Evolutionary conservation across 1,284 basidiomycete species (phyloP).

Genomic region (Coriolopsis trogii): DNA sequence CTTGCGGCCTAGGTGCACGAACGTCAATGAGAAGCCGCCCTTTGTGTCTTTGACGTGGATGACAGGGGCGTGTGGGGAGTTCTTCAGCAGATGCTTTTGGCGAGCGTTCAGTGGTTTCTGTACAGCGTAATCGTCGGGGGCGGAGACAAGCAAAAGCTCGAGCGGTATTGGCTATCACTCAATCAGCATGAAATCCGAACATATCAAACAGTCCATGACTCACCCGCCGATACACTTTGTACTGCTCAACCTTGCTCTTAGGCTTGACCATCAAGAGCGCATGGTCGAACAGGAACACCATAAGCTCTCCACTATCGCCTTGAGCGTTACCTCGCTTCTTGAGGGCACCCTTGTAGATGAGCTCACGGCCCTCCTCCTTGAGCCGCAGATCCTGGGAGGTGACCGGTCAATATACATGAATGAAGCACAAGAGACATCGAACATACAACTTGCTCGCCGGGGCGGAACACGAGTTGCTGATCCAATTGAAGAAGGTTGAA

Average conservation of each 20-base stretch:
- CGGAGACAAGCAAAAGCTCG: slow-evolving; percentile 87
- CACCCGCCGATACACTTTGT: slow-evolving; percentile 92
- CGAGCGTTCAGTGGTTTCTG: slow-evolving; percentile 27
- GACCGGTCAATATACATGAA: neutral
- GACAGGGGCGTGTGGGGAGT: slow-evolving; percentile 38
- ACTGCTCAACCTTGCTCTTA: slow-evolving; percentile 91
- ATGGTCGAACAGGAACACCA: slow-evolving; percentile 97
- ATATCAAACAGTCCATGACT: slow-evolving; percentile 32
- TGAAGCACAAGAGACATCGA: neutral
- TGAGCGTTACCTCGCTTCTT: slow-evolving; percentile 85
- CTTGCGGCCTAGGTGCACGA: slow-evolving; percentile 92
- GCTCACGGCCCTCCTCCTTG: slow-evolving; percentile 85
- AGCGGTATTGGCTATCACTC: slow-evolving; percentile 86
- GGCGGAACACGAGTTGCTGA: slow-evolving; percentile 85
- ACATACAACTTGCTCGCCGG: slow-evolving; percentile 82
- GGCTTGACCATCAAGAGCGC: slow-evolving; percentile 95
- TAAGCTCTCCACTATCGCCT: slow-evolving; percentile 85
- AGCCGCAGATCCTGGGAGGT: slow-evolving; percentile 77
- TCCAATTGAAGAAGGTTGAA: slow-evolving; percentile 93
- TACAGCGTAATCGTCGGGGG: slow-evolving; percentile 66
- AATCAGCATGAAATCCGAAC: slow-evolving; percentile 12
- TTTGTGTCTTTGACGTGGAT: slow-evolving; percentile 64
- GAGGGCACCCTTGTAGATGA: slow-evolving; percentile 93
- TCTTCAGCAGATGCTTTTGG: slow-evolving; percentile 34
- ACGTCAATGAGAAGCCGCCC: slow-evolving; percentile 90